A percentile compares a stretch with the other conserved stretches of the same genome.
These are phyloP conservation scores for Blastocystis hominis DNA, from an alignment of 352 stramenopile genomes.

Conservation along the genomic window DNA sequence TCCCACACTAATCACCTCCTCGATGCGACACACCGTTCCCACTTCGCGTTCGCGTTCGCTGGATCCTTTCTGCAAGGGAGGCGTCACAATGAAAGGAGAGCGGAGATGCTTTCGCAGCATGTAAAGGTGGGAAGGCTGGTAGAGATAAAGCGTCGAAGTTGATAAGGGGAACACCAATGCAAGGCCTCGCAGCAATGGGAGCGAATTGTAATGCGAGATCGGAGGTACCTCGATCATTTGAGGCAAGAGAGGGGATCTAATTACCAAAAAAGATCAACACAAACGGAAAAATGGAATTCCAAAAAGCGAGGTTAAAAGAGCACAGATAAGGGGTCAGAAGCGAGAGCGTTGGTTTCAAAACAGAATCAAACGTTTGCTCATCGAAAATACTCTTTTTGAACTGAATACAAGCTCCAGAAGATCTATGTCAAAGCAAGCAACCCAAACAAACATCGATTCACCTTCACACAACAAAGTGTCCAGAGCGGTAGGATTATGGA, in stretches of 20 bases:
- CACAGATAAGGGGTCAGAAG: constrained; percentile 2
- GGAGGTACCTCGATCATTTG: constrained; percentile 17
- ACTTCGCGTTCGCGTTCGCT: neutral
- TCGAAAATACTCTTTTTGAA: constrained; percentile 37
- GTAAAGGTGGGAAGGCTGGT: constrained; percentile 4
- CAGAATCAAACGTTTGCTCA: neutral
- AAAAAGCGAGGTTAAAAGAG: constrained; percentile 34
- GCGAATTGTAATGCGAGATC: neutral
- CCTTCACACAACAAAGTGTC: constrained; percentile 9
- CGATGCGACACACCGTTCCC: constrained; percentile 3
- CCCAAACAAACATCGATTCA: neutral
- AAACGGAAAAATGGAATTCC: constrained; percentile 17
- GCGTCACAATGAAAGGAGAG: constrained; percentile 7
- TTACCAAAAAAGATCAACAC: neutral
- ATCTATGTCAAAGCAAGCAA: neutral
- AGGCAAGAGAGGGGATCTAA: neutral
- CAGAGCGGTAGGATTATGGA: neutral
- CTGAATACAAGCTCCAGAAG: neutral
- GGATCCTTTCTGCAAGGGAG: neutral
- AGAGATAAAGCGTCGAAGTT: constrained; percentile 32
- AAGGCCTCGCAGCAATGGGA: neutral
- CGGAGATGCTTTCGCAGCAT: constrained; percentile 40
- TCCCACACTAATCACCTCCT: constrained; percentile 3
- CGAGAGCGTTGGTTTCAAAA: neutral
- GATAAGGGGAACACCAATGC: constrained; percentile 17